phyloP scores from a whole-genome alignment of 352 stramenopile species.

The Globisporangium polare region DNA sequence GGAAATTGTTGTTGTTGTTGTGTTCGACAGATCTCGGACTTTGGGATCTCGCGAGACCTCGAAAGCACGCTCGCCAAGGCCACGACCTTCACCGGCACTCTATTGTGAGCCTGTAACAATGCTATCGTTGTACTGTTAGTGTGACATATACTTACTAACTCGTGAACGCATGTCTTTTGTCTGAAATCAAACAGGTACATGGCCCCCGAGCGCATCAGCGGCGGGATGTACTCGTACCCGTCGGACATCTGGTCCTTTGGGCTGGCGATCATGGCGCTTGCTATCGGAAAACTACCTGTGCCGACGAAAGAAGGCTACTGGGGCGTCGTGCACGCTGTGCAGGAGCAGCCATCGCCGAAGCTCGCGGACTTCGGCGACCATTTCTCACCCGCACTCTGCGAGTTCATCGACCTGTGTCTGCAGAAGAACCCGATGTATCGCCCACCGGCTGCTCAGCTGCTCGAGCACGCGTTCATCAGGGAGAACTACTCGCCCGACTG shows the following conservation, averaged over 20 bases:
- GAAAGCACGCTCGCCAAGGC: slow-evolving; percentile 85
- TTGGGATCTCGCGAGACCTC: slow-evolving; percentile 77
- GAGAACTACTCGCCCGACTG: slow-evolving; percentile 38
- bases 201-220: slow-evolving; percentile 91
- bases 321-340: slow-evolving; percentile 82
- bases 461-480: slow-evolving; percentile 71
- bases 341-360: slow-evolving; percentile 69
- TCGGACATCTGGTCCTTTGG: slow-evolving; percentile 86
- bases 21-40: slow-evolving; percentile 66
- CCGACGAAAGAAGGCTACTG: slow-evolving; percentile 86
- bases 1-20: background rate
- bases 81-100: slow-evolving; percentile 89
- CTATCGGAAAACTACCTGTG: slow-evolving; percentile 83
- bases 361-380: slow-evolving; percentile 58
- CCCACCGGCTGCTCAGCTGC: slow-evolving; percentile 40
- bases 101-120: slow-evolving; percentile 49
- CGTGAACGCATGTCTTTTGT: background rate
- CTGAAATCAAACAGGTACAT: slow-evolving; percentile 70
- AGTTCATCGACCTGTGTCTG: slow-evolving; percentile 78
- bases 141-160: background rate
- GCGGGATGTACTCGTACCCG: slow-evolving; percentile 86
- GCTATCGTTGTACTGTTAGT: background rate
- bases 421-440: slow-evolving; percentile 73
- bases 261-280: slow-evolving; percentile 78
- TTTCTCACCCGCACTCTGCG: slow-evolving; percentile 66